phyloP scores from a whole-genome alignment of 805 yeast genomes.

The Zygosaccharomyces siamensis region DNA sequence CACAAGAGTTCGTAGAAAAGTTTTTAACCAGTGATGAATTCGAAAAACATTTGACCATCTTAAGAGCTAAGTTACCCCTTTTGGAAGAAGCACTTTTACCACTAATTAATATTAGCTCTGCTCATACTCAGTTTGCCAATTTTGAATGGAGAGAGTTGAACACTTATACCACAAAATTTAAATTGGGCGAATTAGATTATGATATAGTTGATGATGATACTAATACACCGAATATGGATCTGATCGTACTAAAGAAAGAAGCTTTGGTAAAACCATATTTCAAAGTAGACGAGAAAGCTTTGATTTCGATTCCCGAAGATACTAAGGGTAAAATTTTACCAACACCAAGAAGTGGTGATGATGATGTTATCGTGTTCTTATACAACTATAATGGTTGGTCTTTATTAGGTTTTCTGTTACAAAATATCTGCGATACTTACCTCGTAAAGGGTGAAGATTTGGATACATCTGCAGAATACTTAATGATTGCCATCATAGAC shows the following conservation, averaged over 20 bases:
- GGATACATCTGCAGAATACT: constrained; percentile 33
- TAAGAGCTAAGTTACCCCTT: constrained; percentile 72
- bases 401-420: constrained; percentile 69
- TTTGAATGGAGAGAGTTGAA: constrained; percentile 53
- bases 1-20: constrained; percentile 38
- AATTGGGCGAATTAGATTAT: constrained; percentile 39
- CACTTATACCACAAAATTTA: constrained; percentile 54
- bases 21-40: constrained; percentile 35
- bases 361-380: constrained; percentile 54
- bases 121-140: constrained; percentile 63
- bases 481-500: constrained; percentile 46
- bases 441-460: constrained; percentile 33
- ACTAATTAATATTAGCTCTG: constrained; percentile 53
- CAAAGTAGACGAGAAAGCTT: constrained; percentile 43
- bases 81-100: constrained; percentile 48
- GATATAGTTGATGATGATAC: constrained; percentile 38
- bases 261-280: constrained; percentile 54
- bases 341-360: constrained; percentile 34
- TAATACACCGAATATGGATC: constrained; percentile 35
- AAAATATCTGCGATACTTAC: constrained; percentile 43
- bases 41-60: constrained; percentile 36
- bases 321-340: constrained; percentile 72
- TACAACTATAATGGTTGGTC: constrained; percentile 86
- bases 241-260: constrained; percentile 46
- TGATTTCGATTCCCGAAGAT: constrained; percentile 45